Conservation (phyloP, 805 yeast species). For the Metschnikowia shivogae region DNA sequence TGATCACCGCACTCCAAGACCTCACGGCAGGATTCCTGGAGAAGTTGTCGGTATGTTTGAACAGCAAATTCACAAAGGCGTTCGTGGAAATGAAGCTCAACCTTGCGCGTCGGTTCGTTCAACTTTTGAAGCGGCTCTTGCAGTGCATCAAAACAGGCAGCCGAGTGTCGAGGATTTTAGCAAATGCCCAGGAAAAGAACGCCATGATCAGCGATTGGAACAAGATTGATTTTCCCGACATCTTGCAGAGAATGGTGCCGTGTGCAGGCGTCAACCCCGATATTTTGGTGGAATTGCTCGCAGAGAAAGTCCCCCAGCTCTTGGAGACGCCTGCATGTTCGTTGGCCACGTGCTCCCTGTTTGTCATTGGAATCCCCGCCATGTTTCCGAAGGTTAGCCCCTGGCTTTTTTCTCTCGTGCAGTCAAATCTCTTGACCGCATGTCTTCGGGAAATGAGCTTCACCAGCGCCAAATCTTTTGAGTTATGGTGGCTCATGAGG, state of each 20-base stretch:
- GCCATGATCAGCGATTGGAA: slow-evolving; percentile 60
- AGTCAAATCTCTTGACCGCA: slow-evolving; percentile 52
- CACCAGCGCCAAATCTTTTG: slow-evolving; percentile 55
- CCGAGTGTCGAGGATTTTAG: slow-evolving; percentile 45
- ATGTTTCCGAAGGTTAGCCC: slow-evolving; percentile 51
- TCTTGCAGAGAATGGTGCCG: slow-evolving; percentile 49
- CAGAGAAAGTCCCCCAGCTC: slow-evolving; percentile 30
- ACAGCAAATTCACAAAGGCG: slow-evolving; percentile 43
- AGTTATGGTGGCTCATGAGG: slow-evolving; percentile 71
- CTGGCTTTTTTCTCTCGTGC: slow-evolving; percentile 49
- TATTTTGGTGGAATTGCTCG: slow-evolving; percentile 30
- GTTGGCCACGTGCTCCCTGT: slow-evolving; percentile 17
- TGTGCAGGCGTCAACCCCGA: slow-evolving; percentile 37
- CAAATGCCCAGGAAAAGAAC: slow-evolving; percentile 38
- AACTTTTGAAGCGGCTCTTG: slow-evolving; percentile 50
- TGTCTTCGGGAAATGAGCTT: slow-evolving; percentile 60
- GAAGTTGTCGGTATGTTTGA: slow-evolving; percentile 38
- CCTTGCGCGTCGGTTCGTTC: slow-evolving; percentile 51
- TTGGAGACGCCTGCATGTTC: slow-evolving; percentile 14
- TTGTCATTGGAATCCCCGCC: slow-evolving; percentile 41
- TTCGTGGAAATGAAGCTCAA: slow-evolving; percentile 50
- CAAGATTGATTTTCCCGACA: slow-evolving; percentile 43
- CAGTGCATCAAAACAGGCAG: slow-evolving; percentile 51
- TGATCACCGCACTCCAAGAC: slow-evolving; percentile 51
- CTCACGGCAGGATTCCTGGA: slow-evolving; percentile 48